These are phyloP conservation scores for Hortiboletus flavorubellus DNA, from an alignment of 768 basidiomycete genomes.

Conservation along the genomic window DNA sequence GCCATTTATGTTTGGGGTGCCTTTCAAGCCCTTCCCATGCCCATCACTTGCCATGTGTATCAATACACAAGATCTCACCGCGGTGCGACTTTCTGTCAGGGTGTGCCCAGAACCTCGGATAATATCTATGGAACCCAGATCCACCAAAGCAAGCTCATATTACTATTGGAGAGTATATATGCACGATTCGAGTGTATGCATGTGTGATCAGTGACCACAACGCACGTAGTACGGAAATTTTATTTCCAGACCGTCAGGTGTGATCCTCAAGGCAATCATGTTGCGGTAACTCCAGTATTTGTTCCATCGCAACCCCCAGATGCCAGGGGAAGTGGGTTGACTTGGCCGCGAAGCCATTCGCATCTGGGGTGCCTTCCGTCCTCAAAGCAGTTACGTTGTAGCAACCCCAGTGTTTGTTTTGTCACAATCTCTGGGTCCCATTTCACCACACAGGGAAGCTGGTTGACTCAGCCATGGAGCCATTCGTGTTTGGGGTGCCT, in stretches of 20 bases:
- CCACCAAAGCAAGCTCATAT: too few relatives aligned
- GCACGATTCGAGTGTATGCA: too few relatives aligned
- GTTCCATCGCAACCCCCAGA: slow-evolving; percentile 12
- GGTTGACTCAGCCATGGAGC: slow-evolving; percentile 10
- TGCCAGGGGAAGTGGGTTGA: slow-evolving; percentile 4
- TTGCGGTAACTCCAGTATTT: slow-evolving; percentile 19
- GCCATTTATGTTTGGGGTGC: slow-evolving; percentile 12
- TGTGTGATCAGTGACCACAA: too few relatives aligned
- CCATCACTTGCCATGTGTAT: too few relatives aligned
- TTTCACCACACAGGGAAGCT: slow-evolving; percentile 11
- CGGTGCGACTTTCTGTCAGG: too few relatives aligned
- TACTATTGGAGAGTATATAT: too few relatives aligned
- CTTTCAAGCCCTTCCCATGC: neutral
- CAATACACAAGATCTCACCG: too few relatives aligned
- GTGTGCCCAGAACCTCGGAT: too few relatives aligned
- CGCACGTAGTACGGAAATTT: too few relatives aligned
- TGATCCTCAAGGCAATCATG: slow-evolving; percentile 33
- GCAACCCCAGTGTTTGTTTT: slow-evolving; percentile 3
- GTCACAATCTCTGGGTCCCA: slow-evolving; percentile 16
- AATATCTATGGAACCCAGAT: too few relatives aligned
- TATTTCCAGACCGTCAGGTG: neutral
- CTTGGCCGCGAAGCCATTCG: slow-evolving; percentile 10
- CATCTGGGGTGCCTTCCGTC: slow-evolving; percentile 24
- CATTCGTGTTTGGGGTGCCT: slow-evolving; percentile 12
- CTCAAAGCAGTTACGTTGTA: slow-evolving; percentile 35